These are phyloP conservation scores for Globisporangium polare DNA, from an alignment of 352 stramenopile genomes.

Conservation along the genomic window DNA sequence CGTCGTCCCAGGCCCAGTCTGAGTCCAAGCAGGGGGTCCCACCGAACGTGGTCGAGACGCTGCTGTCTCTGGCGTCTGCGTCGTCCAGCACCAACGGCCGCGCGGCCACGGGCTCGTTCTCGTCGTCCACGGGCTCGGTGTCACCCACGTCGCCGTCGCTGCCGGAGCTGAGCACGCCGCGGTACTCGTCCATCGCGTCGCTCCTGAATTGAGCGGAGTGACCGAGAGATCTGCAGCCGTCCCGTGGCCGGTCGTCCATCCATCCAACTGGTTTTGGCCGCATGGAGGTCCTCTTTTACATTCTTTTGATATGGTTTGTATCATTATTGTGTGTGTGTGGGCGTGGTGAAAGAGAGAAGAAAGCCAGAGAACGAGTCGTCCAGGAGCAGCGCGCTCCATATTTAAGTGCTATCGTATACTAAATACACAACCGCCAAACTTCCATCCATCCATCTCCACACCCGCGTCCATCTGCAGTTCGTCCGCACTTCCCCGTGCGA, in stretches of 20 bases:
- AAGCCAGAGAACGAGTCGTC: conserved; percentile 7
- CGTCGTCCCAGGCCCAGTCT: not conserved
- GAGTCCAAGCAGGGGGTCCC: conserved; percentile 19
- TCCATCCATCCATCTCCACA: not conserved
- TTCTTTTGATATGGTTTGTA: conserved; percentile 12
- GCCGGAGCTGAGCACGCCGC: conserved; percentile 12
- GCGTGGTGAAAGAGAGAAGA: not conserved
- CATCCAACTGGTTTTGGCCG: not conserved
- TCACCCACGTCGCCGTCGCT: conserved; percentile 12
- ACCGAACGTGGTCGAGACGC: conserved; percentile 55
- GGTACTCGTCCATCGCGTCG: conserved; percentile 38
- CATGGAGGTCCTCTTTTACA: not conserved
- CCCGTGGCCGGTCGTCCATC: not conserved
- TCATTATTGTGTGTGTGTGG: conserved; percentile 2
- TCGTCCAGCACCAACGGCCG: not conserved
- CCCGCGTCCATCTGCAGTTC: not conserved
- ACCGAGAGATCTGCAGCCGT: not conserved
- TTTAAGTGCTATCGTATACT: conserved; percentile 17
- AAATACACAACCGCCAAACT: conserved; percentile 5
- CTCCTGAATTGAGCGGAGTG: conserved; percentile 40
- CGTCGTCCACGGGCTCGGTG: conserved; percentile 5
- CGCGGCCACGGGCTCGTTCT: conserved; percentile 1
- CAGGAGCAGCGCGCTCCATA: conserved; percentile 10
- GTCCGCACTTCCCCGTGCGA: not conserved
- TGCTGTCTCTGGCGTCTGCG: conserved; percentile 38